Evolutionary conservation across 2,329 filamentous ascomycete genomes (phyloP).

Genomic region (Scedosporium boydii): DNA sequence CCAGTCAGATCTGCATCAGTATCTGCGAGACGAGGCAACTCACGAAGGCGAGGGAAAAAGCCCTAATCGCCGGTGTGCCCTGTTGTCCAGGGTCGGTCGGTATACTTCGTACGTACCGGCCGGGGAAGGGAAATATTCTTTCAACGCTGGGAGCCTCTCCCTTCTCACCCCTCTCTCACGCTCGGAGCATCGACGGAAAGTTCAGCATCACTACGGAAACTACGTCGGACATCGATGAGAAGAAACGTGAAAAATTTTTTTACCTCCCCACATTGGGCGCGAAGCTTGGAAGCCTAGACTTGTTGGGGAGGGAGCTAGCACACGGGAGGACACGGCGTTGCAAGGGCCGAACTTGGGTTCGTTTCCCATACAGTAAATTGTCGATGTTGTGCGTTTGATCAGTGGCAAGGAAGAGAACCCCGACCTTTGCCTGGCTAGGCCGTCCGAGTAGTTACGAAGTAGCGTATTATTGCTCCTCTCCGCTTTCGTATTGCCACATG

Average conservation of each 20-base stretch:
- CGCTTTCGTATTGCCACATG: no score
- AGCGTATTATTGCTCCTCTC: no score
- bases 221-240: neutral
- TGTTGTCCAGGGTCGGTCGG: neutral
- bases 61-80: neutral
- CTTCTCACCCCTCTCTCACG: no score
- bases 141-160: neutral
- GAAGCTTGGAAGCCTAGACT: neutral
- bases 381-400: neutral
- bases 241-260: neutral
- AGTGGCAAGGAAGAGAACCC: neutral
- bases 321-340: neutral
- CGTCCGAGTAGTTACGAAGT: neutral
- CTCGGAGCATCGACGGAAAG: no score
- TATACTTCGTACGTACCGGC: neutral
- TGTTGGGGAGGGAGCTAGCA: neutral
- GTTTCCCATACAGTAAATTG: neutral
- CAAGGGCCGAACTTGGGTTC: neutral
- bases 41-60: neutral
- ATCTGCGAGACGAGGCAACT: no score
- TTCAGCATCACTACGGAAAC: neutral
- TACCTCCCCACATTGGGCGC: neutral
- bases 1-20: no score
- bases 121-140: no score
- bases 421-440: neutral